Evolutionary conservation across 164 flowering plant genomes (phyloP), one percentile per base, ranked within the genome.

Genomic region (Aristolochia contorta): DNA sequence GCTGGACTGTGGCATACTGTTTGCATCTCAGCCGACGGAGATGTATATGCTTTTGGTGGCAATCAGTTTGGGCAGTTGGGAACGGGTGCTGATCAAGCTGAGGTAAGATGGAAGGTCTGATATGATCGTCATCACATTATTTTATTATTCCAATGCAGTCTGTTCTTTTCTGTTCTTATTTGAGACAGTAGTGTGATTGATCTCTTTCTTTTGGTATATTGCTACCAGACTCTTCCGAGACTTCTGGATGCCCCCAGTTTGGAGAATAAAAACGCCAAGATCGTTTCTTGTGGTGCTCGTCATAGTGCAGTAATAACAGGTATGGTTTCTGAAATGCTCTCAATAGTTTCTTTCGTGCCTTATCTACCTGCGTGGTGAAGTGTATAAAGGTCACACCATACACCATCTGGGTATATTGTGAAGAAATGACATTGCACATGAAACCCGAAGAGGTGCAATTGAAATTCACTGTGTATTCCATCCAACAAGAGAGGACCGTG

Each of bases 51-150:
- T 32, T 94, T 91, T 78, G 99, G 97, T 4, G 99, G 99, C 25
- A 94, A 94, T 73, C 99, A 94, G 68, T 94, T 94, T 79, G 99
- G 99, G 62, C 99, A 94, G 73, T 72, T 94, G 67, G 99, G 99
- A 67, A 91, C 97, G 58, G 99, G 97, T 50, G 64, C 74, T 58
- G 97, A 91, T 70, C 95, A 87, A 72, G 96, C 96, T 37, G 99
- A 94, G 97, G 99, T 86, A 67, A 52, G 43, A 58, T 3, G 22
- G 46, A 53, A 41, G 19, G 27, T 49, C 52, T 12, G 20, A 45
- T 30, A 37, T 37, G 43, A 10, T 10, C 43, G 1, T 2, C 13
- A n/a, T 10, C 21, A 27, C 16, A 37, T 30, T 19, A 33, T 20
- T 54, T 13, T 54, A 12, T 30, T 59, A 6, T 27, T 47, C 24